phyloP scores from a whole-genome alignment of 768 basidiomycete species.

The Macrolepiota albuminosa region DNA sequence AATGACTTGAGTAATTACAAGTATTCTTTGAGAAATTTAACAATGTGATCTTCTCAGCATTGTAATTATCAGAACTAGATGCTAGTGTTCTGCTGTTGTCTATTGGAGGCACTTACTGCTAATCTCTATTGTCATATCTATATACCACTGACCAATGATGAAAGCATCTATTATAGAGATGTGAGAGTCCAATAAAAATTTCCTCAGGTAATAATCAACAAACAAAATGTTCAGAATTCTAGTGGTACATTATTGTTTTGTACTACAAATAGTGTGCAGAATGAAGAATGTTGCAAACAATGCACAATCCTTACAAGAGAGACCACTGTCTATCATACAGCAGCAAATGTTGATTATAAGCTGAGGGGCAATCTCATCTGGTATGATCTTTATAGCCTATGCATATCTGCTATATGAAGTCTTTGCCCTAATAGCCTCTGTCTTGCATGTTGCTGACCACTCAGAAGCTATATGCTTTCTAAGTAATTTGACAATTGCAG shows the following conservation, averaged over 20 bases:
- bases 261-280: no score
- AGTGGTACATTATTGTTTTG: no score
- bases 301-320: background rate
- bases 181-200: background rate
- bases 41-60: no score
- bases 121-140: constrained; percentile 21
- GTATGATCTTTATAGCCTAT: no score
- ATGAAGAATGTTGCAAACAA: no score
- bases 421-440: constrained; percentile 19
- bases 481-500: constrained; percentile 13
- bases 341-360: constrained; percentile 17
- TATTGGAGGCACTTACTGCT: constrained; percentile 14
- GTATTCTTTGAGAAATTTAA: no score
- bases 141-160: constrained; percentile 13
- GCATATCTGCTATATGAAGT: constrained; percentile 12
- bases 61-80: no score
- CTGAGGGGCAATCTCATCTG: background rate
- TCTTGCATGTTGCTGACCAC: constrained; percentile 20
- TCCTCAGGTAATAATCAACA: background rate
- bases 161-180: background rate
- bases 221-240: background rate
- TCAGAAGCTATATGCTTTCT: constrained; percentile 9
- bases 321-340: constrained; percentile 7
- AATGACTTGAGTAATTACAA: no score
- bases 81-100: no score